Evolutionary conservation across 2,329 filamentous ascomycete species (phyloP), one percentile per base, ranked within the genome.

Genomic region (Colletotrichum plurivorum): DNA sequence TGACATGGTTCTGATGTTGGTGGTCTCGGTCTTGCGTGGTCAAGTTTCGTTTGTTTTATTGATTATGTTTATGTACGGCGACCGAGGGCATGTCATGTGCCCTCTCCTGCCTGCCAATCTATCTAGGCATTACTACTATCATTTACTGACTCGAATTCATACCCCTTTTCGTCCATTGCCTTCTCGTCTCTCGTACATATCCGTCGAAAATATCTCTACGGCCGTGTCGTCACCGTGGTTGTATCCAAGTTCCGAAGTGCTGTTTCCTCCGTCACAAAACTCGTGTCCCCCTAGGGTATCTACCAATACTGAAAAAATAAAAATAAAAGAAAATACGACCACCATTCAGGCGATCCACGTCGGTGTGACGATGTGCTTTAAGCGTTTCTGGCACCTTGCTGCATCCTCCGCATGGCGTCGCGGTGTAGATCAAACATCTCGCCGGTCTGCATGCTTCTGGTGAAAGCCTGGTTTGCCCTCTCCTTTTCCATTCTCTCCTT

Each of bases 391-490:
- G 83, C 82, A 25, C 76, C 73, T 43, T 79, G 80, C 75, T 97
- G 94, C 90, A 98, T 92, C 78, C 86, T 90, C 71, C 92, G 86
- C 88, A 98, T 87, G 1, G 92, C 93, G 71, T 95, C 92, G 20
- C 92, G 87, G 78, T 98, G 95, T 22, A 91, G 87, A 53, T 93
- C 92, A 59, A 93, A 84, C 83, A 97, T 88, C 71, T 92, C 89
- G 0, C 91, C 91, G 16, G 88, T 90, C 62, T 93, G 86, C 92
- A 97, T 96, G 72, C 89, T 87, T 78, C 92, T 89, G 72, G 94
- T 92, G 74, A 94, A 90, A 45, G 86, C 85, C 57, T 87, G 87
- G 15, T 93, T 89, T 6, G 85, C 84, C 62, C 87, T 83, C 71
- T 89, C 85, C 72, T 86, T 87, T 56, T 87, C 88, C 49, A 84